Percentiles rank a stretch among this genome's conserved stretches.
Evolutionary conservation across 768 basidiomycete genomes (phyloP).

Genomic region (Boletus barrowsii): DNA sequence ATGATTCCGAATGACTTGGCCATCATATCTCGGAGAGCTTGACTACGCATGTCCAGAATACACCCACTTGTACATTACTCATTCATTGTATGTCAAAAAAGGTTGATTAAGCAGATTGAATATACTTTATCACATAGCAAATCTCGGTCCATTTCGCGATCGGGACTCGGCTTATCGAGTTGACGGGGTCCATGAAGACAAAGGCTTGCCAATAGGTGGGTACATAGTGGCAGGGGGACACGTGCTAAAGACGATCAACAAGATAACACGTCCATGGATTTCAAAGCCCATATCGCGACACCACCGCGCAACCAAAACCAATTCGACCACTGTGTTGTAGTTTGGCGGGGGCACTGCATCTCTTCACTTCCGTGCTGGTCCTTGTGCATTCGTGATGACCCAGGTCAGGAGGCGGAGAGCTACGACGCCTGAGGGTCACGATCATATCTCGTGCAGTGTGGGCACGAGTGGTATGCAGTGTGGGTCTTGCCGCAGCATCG

Average conservation of each 20-base stretch:
- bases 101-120: neutral
- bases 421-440: slow-evolving; percentile 57
- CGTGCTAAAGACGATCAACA: neutral
- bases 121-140: no score
- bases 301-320: slow-evolving; percentile 62
- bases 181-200: no score
- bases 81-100: neutral
- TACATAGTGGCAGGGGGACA: neutral
- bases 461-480: slow-evolving; percentile 51
- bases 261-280: neutral
- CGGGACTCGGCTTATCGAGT: no score
- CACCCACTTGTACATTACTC: slow-evolving; percentile 7
- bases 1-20: slow-evolving; percentile 12
- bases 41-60: neutral
- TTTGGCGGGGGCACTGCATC: slow-evolving; percentile 65
- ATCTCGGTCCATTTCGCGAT: no score
- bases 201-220: no score
- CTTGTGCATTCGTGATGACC: slow-evolving; percentile 14
- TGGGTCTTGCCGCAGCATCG: slow-evolving; percentile 42
- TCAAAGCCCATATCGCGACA: slow-evolving; percentile 61
- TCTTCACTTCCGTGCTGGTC: slow-evolving; percentile 42
- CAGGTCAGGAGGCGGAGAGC: slow-evolving; percentile 29
- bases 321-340: slow-evolving; percentile 48
- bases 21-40: neutral
- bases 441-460: slow-evolving; percentile 64